These are phyloP conservation scores for Monosporascus ibericus DNA, from an alignment of 2,329 filamentous ascomycete genomes.

Conservation along the genomic window DNA sequence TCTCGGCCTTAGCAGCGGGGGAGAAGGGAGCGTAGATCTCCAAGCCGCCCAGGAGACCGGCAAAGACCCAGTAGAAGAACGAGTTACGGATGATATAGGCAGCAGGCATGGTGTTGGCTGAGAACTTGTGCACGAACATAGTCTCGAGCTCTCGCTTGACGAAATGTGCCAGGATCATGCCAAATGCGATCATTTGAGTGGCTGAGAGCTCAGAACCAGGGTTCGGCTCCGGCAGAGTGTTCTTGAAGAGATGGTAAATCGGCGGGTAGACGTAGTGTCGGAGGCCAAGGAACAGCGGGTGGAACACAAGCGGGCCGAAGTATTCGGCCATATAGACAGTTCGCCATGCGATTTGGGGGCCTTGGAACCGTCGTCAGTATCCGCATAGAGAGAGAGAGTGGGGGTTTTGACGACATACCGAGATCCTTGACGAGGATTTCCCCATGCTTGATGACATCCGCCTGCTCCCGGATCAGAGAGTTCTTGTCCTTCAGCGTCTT, in stretches of 20 bases:
- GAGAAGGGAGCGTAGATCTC: constrained; percentile 77
- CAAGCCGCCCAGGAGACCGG: constrained; percentile 74
- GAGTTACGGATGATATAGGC: constrained; percentile 93
- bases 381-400: constrained; percentile 1
- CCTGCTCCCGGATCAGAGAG: constrained; percentile 43
- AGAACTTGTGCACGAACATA: constrained; percentile 91
- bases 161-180: constrained; percentile 77
- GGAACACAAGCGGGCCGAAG: constrained; percentile 82
- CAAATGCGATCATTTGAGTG: constrained; percentile 68
- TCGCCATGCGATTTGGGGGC: constrained; percentile 83
- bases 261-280: constrained; percentile 66
- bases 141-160: constrained; percentile 94
- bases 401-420: constrained; percentile 46
- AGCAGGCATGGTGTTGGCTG: constrained; percentile 86
- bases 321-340: constrained; percentile 97
- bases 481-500: constrained; percentile 59
- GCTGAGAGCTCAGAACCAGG: constrained; percentile 44
- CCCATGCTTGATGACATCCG: constrained; percentile 40
- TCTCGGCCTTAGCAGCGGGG: constrained; percentile 50
- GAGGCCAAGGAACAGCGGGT: constrained; percentile 65
- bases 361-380: constrained; percentile 37
- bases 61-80: constrained; percentile 85
- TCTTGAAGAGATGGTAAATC: constrained; percentile 36
- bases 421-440: constrained; percentile 87
- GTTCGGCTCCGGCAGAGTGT: constrained; percentile 34